Evolutionary conservation across 2,329 filamentous ascomycete species (phyloP), one percentile per base, ranked within the genome.

Genomic region (Podosphaera xanthii): DNA sequence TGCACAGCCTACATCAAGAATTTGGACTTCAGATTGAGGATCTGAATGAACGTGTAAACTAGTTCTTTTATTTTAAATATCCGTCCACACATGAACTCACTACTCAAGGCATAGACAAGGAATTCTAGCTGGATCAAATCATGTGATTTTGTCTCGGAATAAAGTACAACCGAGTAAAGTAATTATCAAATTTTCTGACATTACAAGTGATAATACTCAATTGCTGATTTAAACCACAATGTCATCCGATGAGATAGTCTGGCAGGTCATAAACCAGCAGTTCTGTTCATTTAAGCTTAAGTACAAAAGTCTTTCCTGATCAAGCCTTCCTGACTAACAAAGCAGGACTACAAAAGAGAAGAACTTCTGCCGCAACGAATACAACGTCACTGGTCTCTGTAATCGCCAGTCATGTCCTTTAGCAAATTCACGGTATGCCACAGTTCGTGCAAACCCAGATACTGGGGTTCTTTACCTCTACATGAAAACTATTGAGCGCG

Each of bases 271-370:
- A 65, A 94, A 94, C 73, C 87, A 92, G 73, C 86, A 91, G 70
- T 94, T 92, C 71, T 97, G 92, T 75, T 84, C 86, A 58, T 97
- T 90, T 77, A 96, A 96, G 70, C 77, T 97, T 65, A 95, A 94
- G 82, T 88, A 74, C 66, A 80, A 71, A 49, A 10, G 40, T 58
- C 57, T 59, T 33, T 46, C 54, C 14, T 50, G 7, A 14, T 57
- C 22, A 36, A 40, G 49, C 3, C 57, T 34, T 33, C 53, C 66
- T 38, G 9, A 35, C 69, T 74, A 64, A 75, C 64, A 57, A 60
- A 42, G 14, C 68, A 87, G 82, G 75, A 87, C 84, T 30, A 86
- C 87, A 33, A 94, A 91, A 72, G 80, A 84, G 61, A 84, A 92
- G 71, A 96, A 82, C 67, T 98, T 97, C 73, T 98, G 92, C 73